Percentiles rank a stretch among this genome's conserved stretches.
Evolutionary conservation across 2,329 filamentous ascomycete genomes (phyloP).

Genomic region (Beauveria varroae): DNA sequence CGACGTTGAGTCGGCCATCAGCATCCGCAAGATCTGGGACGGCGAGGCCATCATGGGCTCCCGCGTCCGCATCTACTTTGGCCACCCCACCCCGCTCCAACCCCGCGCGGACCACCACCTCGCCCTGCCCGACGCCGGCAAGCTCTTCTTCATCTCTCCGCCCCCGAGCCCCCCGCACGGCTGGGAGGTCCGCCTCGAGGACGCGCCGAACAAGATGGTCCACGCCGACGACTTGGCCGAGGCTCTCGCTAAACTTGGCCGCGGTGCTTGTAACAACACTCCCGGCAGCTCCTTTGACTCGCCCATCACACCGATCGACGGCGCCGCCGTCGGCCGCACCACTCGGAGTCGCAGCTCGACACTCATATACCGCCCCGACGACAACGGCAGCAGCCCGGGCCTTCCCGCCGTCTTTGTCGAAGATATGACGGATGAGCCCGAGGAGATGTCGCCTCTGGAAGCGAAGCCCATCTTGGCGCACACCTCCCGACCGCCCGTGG

Average conservation of each 20-base stretch:
- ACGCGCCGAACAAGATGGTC: slow-evolving; percentile 62
- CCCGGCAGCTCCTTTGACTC: slow-evolving; percentile 18
- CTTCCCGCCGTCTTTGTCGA: slow-evolving; percentile 60
- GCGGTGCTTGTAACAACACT: slow-evolving; percentile 24
- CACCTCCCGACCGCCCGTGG: slow-evolving; percentile 56
- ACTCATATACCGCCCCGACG: slow-evolving; percentile 56
- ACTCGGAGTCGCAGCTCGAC: slow-evolving; percentile 54
- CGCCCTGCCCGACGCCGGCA: slow-evolving; percentile 60
- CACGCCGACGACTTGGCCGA: slow-evolving; percentile 63
- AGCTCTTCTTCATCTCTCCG: slow-evolving; percentile 66
- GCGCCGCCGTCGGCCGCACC: slow-evolving; percentile 20
- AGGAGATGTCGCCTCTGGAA: slow-evolving; percentile 35
- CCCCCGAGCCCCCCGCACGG: slow-evolving; percentile 61
- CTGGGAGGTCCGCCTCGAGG: slow-evolving; percentile 62
- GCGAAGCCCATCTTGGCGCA: slow-evolving; percentile 48
- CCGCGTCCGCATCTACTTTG: slow-evolving; percentile 61
- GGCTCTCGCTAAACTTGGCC: slow-evolving; percentile 55
- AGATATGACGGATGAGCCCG: slow-evolving; percentile 54
- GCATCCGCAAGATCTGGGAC: slow-evolving; percentile 66
- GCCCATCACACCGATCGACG: slow-evolving; percentile 35
- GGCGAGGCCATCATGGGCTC: slow-evolving; percentile 66
- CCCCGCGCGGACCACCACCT: slow-evolving; percentile 52
- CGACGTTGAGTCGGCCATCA: slow-evolving; percentile 59
- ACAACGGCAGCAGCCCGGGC: slow-evolving; percentile 45
- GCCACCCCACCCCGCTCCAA: slow-evolving; percentile 52